phyloP scores from a whole-genome alignment of 352 stramenopile species.

The Globisporangium orthogonon region DNA sequence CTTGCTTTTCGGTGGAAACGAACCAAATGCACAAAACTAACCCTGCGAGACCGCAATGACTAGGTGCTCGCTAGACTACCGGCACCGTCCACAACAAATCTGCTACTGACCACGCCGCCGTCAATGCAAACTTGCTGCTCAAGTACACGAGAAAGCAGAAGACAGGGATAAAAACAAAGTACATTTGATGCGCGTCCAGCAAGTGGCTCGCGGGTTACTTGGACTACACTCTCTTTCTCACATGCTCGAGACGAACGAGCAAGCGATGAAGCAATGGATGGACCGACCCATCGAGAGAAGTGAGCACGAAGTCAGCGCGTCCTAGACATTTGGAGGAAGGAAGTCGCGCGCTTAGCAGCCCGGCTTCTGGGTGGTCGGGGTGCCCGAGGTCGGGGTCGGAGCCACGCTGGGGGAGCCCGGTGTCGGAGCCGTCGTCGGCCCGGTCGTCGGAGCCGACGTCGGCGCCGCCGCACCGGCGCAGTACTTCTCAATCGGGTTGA shows the following conservation, averaged over 20 bases:
- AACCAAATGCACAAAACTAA: no score
- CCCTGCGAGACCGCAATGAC: no score
- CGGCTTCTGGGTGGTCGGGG: constrained; percentile 1
- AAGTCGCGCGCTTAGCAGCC: constrained; percentile 3
- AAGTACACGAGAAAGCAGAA: no score
- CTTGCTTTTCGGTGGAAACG: neutral
- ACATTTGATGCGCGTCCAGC: neutral
- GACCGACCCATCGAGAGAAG: neutral
- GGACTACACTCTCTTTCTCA: neutral
- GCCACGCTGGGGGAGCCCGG: neutral
- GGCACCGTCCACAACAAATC: no score
- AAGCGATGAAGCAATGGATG: neutral
- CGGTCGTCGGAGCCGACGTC: neutral
- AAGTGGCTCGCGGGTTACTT: neutral
- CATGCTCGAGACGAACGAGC: neutral
- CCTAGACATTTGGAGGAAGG: neutral
- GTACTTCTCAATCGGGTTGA: neutral
- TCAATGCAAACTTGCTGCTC: neutral
- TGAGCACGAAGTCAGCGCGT: neutral
- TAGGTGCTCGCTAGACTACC: no score
- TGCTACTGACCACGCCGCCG: no score
- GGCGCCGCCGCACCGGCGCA: neutral
- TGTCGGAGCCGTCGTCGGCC: neutral
- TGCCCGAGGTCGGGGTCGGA: neutral
- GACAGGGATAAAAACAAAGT: neutral